These are phyloP conservation scores for Ceratobasidium sp. DNA, from an alignment of 1,284 basidiomycete species.

Conservation along the genomic window DNA sequence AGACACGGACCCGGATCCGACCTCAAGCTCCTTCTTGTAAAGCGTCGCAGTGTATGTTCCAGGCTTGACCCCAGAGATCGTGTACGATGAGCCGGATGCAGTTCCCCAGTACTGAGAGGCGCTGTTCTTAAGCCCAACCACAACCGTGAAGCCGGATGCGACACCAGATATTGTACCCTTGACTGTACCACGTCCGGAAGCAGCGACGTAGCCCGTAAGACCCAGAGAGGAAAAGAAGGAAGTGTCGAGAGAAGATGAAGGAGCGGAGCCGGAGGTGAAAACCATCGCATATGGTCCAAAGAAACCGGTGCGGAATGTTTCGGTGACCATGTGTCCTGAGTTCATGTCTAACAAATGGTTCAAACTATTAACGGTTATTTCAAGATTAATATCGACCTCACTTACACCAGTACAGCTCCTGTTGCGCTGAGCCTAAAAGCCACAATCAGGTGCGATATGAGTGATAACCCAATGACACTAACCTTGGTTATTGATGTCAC, in stretches of 20 bases:
- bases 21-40: slow-evolving; percentile 63
- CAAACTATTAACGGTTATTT: background rate
- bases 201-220: slow-evolving; percentile 62
- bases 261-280: slow-evolving; percentile 43
- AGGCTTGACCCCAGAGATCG: slow-evolving; percentile 64
- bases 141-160: slow-evolving; percentile 59
- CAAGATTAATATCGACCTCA: background rate
- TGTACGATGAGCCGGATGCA: slow-evolving; percentile 61
- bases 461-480: background rate
- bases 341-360: slow-evolving; percentile 46
- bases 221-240: slow-evolving; percentile 63
- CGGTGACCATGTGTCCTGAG: slow-evolving; percentile 48
- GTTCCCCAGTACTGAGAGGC: slow-evolving; percentile 63
- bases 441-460: background rate
- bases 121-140: slow-evolving; percentile 61
- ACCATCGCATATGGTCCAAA: slow-evolving; percentile 49
- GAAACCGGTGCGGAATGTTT: slow-evolving; percentile 46
- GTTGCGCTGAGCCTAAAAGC: slow-evolving; percentile 35
- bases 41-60: slow-evolving; percentile 63
- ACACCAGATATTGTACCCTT: slow-evolving; percentile 63
- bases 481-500: slow-evolving; percentile 50
- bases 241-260: slow-evolving; percentile 56
- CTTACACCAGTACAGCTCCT: slow-evolving; percentile 50
- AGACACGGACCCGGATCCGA: slow-evolving; percentile 61
- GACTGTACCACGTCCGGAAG: slow-evolving; percentile 63